Evolutionary conservation across 1,284 basidiomycete genomes (phyloP), one percentile per base, ranked within the genome.

Genomic region (Sparassis latifolia): DNA sequence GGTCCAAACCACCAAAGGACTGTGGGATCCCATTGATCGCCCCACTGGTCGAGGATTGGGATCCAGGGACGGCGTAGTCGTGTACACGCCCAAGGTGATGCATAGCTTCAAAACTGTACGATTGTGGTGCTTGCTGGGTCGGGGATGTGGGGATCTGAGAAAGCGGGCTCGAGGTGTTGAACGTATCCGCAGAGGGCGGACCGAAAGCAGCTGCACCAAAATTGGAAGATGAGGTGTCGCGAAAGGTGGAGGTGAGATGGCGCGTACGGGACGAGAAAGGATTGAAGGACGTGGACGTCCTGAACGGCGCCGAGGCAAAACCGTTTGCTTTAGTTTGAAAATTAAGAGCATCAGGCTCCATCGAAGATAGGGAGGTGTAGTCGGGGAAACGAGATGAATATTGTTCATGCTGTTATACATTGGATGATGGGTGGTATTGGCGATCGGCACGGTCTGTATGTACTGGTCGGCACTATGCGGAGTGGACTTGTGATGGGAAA

Each of bases 351-450:
- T 72, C 69, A 47, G 60, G 57, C 55, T 72, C 66, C 66, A 62
- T 51, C 31, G 67, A 58, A 38, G 62, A 54, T 58, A 63, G 55
- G 43, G 61, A 55, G 39, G 66, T 55, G 55, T 69, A 75, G 49
- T 77, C 75, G 48, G 74, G 54, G 66, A 51, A 46, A 64, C 53
- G 53, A 62, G 55, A 37, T 68, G 67, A 54, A 67, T 62, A 56
- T 62, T 66, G 54, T 64, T 69, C 59, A 67, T 65, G 63, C 65
- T 77, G 66, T 77, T 76, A 62, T 77, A 78, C 74, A 78, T 62
- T 54, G 71, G 61, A n/a, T n/a, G n/a, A 46, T 71, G 69, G 49
- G 62, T 62, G 56, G 61, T 57, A 55, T 59, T 58, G 53, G 49
- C 43, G 42, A 61, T 63, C 58, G 62, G 62, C 38, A 60, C 51